Base-by-base conservation (phyloP, 2,329 filamentous ascomycete species). In the Lasiodiplodia theobromae region DNA sequence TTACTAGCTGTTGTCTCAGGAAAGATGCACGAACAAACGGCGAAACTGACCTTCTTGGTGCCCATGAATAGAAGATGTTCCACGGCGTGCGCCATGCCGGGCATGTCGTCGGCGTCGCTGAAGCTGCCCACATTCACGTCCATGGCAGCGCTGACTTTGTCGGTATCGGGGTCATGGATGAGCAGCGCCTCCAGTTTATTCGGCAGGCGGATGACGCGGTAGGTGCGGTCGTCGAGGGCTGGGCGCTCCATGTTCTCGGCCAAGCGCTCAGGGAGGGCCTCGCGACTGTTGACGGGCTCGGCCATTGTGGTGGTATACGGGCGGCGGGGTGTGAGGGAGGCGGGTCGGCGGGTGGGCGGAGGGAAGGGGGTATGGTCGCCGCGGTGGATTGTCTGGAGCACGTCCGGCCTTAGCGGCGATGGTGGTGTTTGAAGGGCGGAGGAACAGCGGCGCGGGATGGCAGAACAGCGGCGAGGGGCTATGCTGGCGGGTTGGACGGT, bases 21-120 rank as follows among this genome's bases (percentile, higher is more conserved):
- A 49, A 34, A 21, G 49, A 49, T 18, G 64, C 51, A 28, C 37
- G 18, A 25, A 53, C 21, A 53, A 28, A 14, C 51, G 23, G 23
- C 51, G 18, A 16, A 31, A 72, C 79, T 71, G 79, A 90, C 89
- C 85, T 98, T 99, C 80, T 97, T 91, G 8, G 96, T 99, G 62
- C 96, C 96, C 96, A 99, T 98, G 83, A 99, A 99, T 28, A 99
- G 84, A 72, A 97, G 83, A 86, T 97, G 95, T 84, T 98, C 95
- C 67, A 98, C 93, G 7, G 94, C 94, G 83, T 98, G 96, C 65
- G 95, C 95, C 88, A 97, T 94, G 69, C 96, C 94, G 16, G 93
- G 94, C 88, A 98, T 94, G 74, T 94, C 92, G 72, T 91, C 88
- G 72, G 92, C 89, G 77, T 99, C 96, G 77, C 92, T 96, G 83